Evolutionary conservation across 768 basidiomycete species (phyloP).

Genomic region (Panaeolus cyanescens): DNA sequence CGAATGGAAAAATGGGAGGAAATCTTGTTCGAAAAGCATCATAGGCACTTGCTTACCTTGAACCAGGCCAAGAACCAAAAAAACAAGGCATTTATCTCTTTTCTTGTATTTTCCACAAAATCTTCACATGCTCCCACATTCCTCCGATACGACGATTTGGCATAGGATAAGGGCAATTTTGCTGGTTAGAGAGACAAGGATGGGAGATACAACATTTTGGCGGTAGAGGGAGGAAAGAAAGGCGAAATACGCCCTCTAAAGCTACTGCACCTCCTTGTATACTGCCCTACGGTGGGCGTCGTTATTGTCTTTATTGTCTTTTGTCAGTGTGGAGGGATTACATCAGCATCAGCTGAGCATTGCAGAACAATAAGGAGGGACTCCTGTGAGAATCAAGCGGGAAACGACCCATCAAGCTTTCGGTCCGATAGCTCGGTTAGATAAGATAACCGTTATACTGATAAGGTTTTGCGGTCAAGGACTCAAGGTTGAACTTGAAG

Average conservation of each 20-base stretch:
- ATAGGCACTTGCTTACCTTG: background rate
- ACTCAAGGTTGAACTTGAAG: too few relatives aligned
- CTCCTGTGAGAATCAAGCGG: background rate
- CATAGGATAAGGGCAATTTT: background rate
- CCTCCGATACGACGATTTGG: background rate
- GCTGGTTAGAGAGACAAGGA: background rate
- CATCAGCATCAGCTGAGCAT: slow-evolving; percentile 20
- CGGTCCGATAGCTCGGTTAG: background rate
- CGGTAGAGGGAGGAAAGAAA: slow-evolving; percentile 16
- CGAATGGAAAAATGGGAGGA: background rate
- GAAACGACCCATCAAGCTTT: background rate
- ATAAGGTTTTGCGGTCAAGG: background rate
- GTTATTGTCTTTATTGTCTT: slow-evolving; percentile 35
- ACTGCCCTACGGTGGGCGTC: slow-evolving; percentile 15
- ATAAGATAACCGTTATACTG: background rate
- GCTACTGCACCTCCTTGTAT: slow-evolving; percentile 16
- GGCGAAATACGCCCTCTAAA: background rate
- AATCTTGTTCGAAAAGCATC: background rate
- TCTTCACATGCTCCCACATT: background rate
- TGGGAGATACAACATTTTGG: background rate
- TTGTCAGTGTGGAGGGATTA: slow-evolving; percentile 13
- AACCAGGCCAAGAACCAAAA: background rate
- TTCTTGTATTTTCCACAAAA: background rate
- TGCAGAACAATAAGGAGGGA: slow-evolving; percentile 29
- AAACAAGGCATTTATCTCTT: background rate